These are phyloP conservation scores for Diaporthe longicolla DNA, from an alignment of 2,329 filamentous ascomycete species.

Conservation along the genomic window DNA sequence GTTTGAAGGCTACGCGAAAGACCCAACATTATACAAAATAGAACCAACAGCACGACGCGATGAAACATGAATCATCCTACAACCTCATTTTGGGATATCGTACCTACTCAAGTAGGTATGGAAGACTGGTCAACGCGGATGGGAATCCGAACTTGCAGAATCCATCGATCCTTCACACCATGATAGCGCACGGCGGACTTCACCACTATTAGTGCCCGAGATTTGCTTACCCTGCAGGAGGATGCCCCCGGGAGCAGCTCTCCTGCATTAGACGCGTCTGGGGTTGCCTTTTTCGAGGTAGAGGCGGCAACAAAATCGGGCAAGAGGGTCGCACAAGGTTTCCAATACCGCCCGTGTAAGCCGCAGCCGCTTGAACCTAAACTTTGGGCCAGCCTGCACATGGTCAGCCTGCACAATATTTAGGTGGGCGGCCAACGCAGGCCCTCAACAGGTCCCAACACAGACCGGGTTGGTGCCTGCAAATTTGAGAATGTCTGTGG, in stretches of 20 bases:
- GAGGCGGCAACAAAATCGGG: neutral
- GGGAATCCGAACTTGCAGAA: neutral
- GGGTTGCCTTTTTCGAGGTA: neutral
- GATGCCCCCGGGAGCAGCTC: neutral
- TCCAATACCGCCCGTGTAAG: neutral
- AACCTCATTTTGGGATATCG: neutral
- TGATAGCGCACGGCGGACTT: neutral
- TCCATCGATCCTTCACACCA: neutral
- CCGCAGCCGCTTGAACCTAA: neutral
- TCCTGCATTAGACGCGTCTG: conserved; percentile 13
- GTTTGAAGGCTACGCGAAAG: neutral
- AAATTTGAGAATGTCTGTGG: neutral
- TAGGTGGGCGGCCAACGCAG: too few species aligned
- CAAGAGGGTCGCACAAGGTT: neutral
- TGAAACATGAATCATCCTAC: neutral
- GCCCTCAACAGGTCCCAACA: too few species aligned
- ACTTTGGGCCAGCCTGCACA: neutral
- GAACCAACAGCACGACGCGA: neutral
- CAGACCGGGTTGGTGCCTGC: neutral
- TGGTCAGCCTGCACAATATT: neutral
- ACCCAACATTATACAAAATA: neutral
- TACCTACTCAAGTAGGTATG: too few species aligned
- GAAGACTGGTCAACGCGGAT: neutral
- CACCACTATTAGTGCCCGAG: conserved; percentile 5
- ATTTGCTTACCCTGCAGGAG: neutral